Evolutionary conservation across 2,329 filamentous ascomycete species (phyloP).

Genomic region (Ophiostoma perfectum): DNA sequence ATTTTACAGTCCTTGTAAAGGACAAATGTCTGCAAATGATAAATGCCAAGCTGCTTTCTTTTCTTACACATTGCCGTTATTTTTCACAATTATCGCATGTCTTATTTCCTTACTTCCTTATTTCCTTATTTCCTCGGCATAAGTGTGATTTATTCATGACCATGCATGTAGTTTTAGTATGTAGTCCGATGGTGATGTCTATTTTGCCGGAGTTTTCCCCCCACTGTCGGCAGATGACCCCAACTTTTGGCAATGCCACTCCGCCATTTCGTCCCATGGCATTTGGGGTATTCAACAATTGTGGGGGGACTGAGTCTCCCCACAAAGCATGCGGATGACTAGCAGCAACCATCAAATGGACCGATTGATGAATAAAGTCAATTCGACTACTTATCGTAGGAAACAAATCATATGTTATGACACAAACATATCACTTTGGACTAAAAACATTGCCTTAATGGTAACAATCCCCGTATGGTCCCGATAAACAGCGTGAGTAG

Average conservation of each 20-base stretch:
- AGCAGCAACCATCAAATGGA: not conserved
- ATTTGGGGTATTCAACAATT: not conserved
- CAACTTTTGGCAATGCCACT: not conserved
- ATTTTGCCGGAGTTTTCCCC: conserved; percentile 1
- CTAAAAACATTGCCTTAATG: no score
- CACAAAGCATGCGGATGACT: not conserved
- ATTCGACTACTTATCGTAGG: no score
- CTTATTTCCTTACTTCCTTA: no score
- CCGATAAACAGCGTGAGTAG: no score
- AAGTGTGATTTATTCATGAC: no score
- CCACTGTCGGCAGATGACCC: not conserved
- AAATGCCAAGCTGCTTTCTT: no score
- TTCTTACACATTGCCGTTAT: no score
- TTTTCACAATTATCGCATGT: no score
- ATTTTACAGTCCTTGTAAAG: no score
- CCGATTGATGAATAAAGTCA: not conserved
- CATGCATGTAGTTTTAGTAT: not conserved
- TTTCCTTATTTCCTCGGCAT: no score
- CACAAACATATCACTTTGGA: not conserved
- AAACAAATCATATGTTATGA: not conserved
- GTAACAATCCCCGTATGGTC: no score
- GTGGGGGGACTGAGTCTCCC: not conserved
- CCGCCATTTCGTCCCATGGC: not conserved
- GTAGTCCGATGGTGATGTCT: not conserved
- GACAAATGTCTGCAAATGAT: no score